Base-by-base conservation (phyloP, 164 flowering plant species). In the Vitis amurensis region DNA sequence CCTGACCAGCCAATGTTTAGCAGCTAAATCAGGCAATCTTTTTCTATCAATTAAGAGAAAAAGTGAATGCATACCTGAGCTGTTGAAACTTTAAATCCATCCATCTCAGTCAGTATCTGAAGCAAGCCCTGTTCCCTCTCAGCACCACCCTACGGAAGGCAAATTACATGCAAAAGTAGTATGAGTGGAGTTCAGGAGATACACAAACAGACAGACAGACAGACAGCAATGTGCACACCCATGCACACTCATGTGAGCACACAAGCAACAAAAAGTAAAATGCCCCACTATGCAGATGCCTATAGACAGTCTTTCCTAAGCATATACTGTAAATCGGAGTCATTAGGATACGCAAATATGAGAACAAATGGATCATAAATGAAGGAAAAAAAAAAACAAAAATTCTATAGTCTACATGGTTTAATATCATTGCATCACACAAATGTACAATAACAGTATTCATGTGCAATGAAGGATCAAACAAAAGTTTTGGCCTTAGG, bases 91-190 rank as follows among this genome's bases (percentile, higher is more conserved):
- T 88, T 93, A 74, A 95, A 95, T 56, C 99, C 99, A 87, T 95
- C 99, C 98, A 95, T 81, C 82, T 95, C 99, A 14, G 98, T 95
- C 63, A 95, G 77, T 69, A 95, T 93, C 82, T 95, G 99, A 80
- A 95, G 97, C 65, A 95, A 78, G 19, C 99, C 98, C 80, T 91
- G 98, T 73, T 95, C 99, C 75, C 99, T 88, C 80, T 95, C 99
- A 52, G 99, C 98, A 68, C 99, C 99, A 74, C 99, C 99, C 98
- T 94, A 71, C 50, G 70, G 62, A 68, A 74, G 48, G 56, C 44
- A 70, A 51, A 61, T 19, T 59, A 49, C 30, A 44, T 62, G 17
- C 37, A 59, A 14, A n/a, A 15, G 14, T 9, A 9, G 12, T 14
- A 30, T 27, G 11, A 23, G 23, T 7, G 37, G 52, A 57, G 29